Evolutionary conservation across 805 yeast species (phyloP), one percentile per base, ranked within the genome.

Genomic region (Zygosaccharomyces kombuchaensis): DNA sequence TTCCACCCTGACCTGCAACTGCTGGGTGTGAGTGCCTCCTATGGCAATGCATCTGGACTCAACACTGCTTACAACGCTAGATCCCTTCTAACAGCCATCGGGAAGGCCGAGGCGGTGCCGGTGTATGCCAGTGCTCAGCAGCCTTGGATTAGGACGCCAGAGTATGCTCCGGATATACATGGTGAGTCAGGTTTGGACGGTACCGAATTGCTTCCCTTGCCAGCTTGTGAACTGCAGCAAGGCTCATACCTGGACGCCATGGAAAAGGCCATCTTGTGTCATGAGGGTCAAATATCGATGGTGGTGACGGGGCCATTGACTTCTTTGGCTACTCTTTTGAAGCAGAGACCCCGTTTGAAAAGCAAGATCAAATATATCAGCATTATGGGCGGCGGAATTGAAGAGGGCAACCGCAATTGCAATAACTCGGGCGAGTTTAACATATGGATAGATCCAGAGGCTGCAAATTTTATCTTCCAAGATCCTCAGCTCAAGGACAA

Each of bases 261-360:
- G 52, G 67, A 68, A 23, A 55, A 62, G 2, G 80, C 82, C 1
- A 70, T 80, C 3, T 50, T 66, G 17, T 46, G 62, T 2, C 60
- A 76, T 49, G 65, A 71, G 1, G 77, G 77, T 10, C 70, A 77
- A 29, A 58, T 87, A 3, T 74, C 82, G 27, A 60, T 87, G 1
- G 80, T 83, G 1, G 86, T 89, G 6, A 81, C 89, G 0, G 96
- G 96, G 0, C 78, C 95, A 0, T 66, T 84, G 54, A 88, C 96
- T 4, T 84, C 87, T 56, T 60, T 85, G 12, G 82, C 89, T 0
- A 59, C 71, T 2, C 67, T 88, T 32, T 70, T 84, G 30, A 53
- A 60, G 21, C 65, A 65, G 35, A 74, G 76, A 54, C 95, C 95
- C 0, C 76, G 77, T 16, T 55, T 77, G 12, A 73, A 67, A 45